Base-by-base conservation (phyloP, 805 yeast genomes). In the Maudiozyma serrabonitensis region DNA sequence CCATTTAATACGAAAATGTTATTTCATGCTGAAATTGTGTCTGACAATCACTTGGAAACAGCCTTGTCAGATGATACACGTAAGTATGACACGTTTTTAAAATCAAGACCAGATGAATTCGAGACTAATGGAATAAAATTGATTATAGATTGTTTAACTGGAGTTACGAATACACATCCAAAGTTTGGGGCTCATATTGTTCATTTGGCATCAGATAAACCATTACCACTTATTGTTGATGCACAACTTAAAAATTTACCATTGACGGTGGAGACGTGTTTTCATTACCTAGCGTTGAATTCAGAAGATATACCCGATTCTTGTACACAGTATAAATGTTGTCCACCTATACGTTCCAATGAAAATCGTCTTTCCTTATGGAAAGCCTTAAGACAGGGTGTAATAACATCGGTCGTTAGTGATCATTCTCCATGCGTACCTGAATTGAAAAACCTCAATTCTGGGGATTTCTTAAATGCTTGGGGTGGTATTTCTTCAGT, bases 371-470 rank as follows among this genome's bases (percentile, higher is more conserved):
- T 74, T 41, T 72, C 76, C 37, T 74, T 90, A 43, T 91, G 97
- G 97, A 69, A 75, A 50, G 97, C 91, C 0, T 71, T 91, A 34
- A 64, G 77, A 48, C 74, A 74, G 21, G 81, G 79, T 37, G 69
- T 81, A 32, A 82, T 90, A 52, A 78, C 86, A 15, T 81, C 96
- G 3, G 95, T 90, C 4, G 97, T 91, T 6, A 85, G 95, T 12
- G 98, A 90, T 66, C 98, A 90, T 68, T 87, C 96, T 4, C 98
- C 97, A 2, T 90, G 98, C 68, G 87, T 96, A 0, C 95, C 97
- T 0, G 87, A 87, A 52, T 72, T 90, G 60, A 90, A 90, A 67
- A 85, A 87, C 21, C 72, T 88, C 47, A 83, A 80, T 11, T 74
- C 79, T 52, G 96, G 96, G 40, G 95, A 90, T 63, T 90, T 90